Evolutionary conservation across 2,329 filamentous ascomycete genomes (phyloP).

Genomic region (Biscogniauxia sp.): DNA sequence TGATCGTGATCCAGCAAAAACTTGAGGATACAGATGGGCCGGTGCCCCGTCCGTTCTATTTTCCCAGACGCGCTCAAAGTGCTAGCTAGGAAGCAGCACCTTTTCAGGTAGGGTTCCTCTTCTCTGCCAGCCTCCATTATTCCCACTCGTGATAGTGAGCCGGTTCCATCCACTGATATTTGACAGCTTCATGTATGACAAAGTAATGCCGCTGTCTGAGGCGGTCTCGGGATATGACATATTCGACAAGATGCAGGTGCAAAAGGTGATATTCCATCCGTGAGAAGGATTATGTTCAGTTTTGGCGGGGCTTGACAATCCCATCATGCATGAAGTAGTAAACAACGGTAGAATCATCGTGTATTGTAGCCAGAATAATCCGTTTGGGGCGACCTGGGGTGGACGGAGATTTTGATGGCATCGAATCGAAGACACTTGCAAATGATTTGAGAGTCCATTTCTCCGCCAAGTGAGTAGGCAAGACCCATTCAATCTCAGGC

Average conservation of each 20-base stretch:
- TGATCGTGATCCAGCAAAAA: slow-evolving; percentile 57
- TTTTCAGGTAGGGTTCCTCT: slow-evolving; percentile 56
- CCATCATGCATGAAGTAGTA: slow-evolving; percentile 86
- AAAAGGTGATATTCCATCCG: slow-evolving; percentile 69
- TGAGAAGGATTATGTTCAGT: slow-evolving; percentile 48
- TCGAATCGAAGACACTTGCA: slow-evolving; percentile 66
- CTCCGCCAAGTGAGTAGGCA: slow-evolving; percentile 71
- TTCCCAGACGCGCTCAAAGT: slow-evolving; percentile 64
- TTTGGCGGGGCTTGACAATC: slow-evolving; percentile 83
- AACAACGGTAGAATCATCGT: slow-evolving; percentile 78
- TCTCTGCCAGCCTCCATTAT: neutral
- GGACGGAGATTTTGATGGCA: slow-evolving; percentile 45
- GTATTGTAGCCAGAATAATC: slow-evolving; percentile 69
- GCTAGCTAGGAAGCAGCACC: slow-evolving; percentile 64
- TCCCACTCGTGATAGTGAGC: neutral
- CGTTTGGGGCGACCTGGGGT: slow-evolving; percentile 57
- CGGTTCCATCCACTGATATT: slow-evolving; percentile 10
- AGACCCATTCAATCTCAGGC: slow-evolving; percentile 70
- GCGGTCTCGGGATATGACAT: slow-evolving; percentile 68
- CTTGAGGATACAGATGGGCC: slow-evolving; percentile 69
- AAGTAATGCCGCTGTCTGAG: slow-evolving; percentile 67
- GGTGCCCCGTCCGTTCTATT: slow-evolving; percentile 71
- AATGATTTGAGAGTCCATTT: slow-evolving; percentile 68
- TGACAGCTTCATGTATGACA: slow-evolving; percentile 69
- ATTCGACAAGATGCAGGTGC: slow-evolving; percentile 70